phyloP scores from a whole-genome alignment of 1,284 basidiomycete genomes.

The Apiotrichum mycotoxinovorans region DNA sequence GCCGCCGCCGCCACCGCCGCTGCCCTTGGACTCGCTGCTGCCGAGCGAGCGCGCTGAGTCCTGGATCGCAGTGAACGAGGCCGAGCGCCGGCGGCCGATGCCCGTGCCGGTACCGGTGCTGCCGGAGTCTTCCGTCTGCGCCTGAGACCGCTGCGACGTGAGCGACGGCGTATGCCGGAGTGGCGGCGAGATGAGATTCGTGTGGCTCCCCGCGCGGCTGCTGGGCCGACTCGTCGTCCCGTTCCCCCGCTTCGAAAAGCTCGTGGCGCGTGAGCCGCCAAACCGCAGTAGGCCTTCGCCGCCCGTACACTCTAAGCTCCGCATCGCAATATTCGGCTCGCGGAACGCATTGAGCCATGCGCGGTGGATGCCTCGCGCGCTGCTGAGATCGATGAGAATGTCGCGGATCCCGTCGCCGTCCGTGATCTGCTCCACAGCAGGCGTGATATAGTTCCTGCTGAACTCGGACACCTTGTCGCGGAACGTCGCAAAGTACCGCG shows the following conservation, averaged over 20 bases:
- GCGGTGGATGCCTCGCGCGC: conserved; percentile 16
- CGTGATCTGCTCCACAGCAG: conserved; percentile 8
- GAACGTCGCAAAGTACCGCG: conserved; percentile 30
- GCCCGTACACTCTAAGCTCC: conserved; percentile 4
- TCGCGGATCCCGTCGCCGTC: conserved; percentile 6
- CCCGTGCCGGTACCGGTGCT: too few species aligned
- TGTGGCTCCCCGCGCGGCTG: not conserved
- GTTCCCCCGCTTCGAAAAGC: not conserved
- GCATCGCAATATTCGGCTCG: conserved; percentile 8
- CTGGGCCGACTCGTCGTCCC: not conserved
- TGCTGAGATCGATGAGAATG: conserved; percentile 10
- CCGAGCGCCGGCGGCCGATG: conserved; percentile 6
- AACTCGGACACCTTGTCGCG: conserved; percentile 27
- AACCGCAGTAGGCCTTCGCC: conserved; percentile 6
- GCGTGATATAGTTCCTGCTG: conserved; percentile 9
- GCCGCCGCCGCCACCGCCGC: too few species aligned
- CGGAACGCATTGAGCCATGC: conserved; percentile 16
- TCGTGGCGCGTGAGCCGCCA: not conserved
- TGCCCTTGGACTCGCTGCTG: too few species aligned
- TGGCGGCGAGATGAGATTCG: not conserved
- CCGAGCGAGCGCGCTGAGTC: not conserved
- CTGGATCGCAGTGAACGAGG: conserved; percentile 6
- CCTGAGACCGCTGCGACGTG: conserved; percentile 4
- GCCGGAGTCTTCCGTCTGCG: not conserved
- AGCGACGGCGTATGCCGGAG: conserved; percentile 9